A percentile compares a stretch with the other conserved stretches of the same genome.
Conservation (phyloP, 1,284 basidiomycete genomes). For the Fistulinella staudtii region DNA sequence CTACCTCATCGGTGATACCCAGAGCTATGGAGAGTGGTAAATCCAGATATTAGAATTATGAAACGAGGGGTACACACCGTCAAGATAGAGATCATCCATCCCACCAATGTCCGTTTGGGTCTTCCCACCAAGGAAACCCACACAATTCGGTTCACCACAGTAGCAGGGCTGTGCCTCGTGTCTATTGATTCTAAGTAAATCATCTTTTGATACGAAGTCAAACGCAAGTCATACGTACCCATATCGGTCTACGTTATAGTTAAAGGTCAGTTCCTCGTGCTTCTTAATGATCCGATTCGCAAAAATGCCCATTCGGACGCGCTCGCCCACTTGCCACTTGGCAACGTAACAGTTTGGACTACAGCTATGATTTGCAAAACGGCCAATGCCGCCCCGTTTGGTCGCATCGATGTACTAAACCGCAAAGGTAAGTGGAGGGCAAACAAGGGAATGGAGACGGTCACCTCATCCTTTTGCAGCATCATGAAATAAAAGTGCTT, state of each 20-base stretch:
- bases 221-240: constrained; percentile 57
- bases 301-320: constrained; percentile 98
- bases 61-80: constrained; percentile 54
- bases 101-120: constrained; percentile 94
- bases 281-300: constrained; percentile 79
- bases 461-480: constrained; percentile 94
- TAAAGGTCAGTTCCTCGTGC: constrained; percentile 96
- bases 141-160: constrained; percentile 95
- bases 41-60: not conserved
- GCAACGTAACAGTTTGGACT: constrained; percentile 99
- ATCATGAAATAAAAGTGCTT: constrained; percentile 99
- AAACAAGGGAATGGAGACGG: constrained; percentile 20
- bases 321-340: constrained; percentile 93
- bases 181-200: constrained; percentile 38
- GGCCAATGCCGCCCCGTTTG: constrained; percentile 92
- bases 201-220: not conserved
- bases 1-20: constrained; percentile 91
- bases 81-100: constrained; percentile 94
- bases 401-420: constrained; percentile 95
- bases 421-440: constrained; percentile 1
- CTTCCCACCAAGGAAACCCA: constrained; percentile 96
- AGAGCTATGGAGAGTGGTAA: constrained; percentile 56
- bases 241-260: constrained; percentile 99
- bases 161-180: constrained; percentile 95
- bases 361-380: constrained; percentile 98